These are phyloP conservation scores for Picea sitchensis DNA, from an alignment of 75 land plant species.

Conservation along the genomic window DNA sequence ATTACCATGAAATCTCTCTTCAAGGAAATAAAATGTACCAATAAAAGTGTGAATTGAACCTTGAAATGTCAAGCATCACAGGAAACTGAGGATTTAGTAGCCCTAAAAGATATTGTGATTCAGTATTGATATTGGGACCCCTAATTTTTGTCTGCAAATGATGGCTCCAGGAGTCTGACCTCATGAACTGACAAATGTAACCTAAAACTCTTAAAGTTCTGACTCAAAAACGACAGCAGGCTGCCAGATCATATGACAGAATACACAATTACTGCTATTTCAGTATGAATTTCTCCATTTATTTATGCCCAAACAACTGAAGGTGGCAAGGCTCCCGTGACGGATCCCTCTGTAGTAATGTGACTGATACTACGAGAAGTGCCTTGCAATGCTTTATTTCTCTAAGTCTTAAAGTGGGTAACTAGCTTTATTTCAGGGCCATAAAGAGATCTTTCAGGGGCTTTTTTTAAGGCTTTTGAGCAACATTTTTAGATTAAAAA, in stretches of 20 bases:
- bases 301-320: too few species aligned
- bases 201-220: background rate
- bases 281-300: too few species aligned
- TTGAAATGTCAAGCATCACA: background rate
- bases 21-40: background rate
- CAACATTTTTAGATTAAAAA: background rate
- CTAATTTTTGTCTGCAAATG: background rate
- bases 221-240: background rate
- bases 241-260: too few species aligned
- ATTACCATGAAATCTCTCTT: background rate
- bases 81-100: background rate
- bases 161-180: background rate
- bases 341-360: too few species aligned
- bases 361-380: too few species aligned
- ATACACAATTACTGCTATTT: too few species aligned
- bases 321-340: too few species aligned
- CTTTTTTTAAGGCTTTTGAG: too few species aligned
- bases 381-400: too few species aligned
- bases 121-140: background rate
- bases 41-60: background rate
- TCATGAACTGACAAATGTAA: background rate
- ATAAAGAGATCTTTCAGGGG: too few species aligned
- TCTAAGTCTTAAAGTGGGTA: too few species aligned
- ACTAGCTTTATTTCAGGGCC: too few species aligned
- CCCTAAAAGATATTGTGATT: background rate